Base-by-base conservation (phyloP, 2,329 filamentous ascomycete species). In the Colletotrichum sp. region DNA sequence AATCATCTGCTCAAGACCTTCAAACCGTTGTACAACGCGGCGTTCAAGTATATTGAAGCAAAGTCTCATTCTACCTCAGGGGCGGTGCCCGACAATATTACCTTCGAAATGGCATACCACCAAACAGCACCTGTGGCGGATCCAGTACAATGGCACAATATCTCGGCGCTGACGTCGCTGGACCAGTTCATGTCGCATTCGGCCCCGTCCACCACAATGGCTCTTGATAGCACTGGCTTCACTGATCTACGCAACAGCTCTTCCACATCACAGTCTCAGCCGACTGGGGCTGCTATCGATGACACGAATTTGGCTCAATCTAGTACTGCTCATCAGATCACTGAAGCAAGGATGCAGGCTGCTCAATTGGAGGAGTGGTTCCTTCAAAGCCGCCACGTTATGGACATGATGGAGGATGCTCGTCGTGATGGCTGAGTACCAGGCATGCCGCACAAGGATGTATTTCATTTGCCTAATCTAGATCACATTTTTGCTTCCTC, bases 251-350 rank as follows among this genome's bases (percentile, higher is more conserved):
- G 1, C 4, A 9, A 5, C 0, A 39, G 16, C 36, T 18, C 16
- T 9, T 39, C 36, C 0, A 5, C 8, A 3, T 39, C 36, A 18
- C 36, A 39, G 0, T 0, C 36, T 0, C 36, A 18, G 8, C 36
- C 0, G 1, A 39, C 36, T 9, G 16, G 8, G 16, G 8, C 0
- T 3, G 0, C 0, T 18, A 39, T 0, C 2, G 8, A 5, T 9
- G 36, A 18, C 0, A 0, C 0, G 0, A 39, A 9, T 39, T 5
- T 39, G 0, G 16, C 4, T 5, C 36, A 39, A 18, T 39, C 36
- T 9, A 9, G 16, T 18, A 18, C 8, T 39, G 8, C 0, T 5
- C 36, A 39, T 9, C 36, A 9, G 16, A 39, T 9, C 0, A 3
- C 39, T 10, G 39, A 5, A 44, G 39, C 39, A 44, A n/a, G 39